Evolutionary conservation across 2,329 filamentous ascomycete genomes (phyloP), one percentile per base, ranked within the genome.

Genomic region (Calonectria crousiana): DNA sequence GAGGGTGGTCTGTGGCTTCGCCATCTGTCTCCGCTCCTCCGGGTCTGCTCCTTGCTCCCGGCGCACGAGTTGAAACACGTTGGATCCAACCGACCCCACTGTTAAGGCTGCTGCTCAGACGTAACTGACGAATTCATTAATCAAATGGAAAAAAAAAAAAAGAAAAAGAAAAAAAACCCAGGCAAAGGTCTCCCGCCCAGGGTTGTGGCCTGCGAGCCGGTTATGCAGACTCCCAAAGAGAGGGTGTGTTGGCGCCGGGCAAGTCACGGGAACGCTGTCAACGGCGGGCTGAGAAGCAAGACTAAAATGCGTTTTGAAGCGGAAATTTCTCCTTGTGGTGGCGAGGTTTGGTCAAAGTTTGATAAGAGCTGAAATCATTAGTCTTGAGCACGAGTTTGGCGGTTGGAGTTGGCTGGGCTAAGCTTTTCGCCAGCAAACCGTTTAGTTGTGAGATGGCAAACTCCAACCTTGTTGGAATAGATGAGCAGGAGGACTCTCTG

Each of bases 1-100:
- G 56, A 41, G 28, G 38, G 56, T 62, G 56, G 56, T 62, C 56
- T 41, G 56, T 62, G 56, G 14, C 23, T 38, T 62, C 56, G 56
- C 36, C 56, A 30, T 10, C 36, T 41, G 41, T 62, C 56, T 62
- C 56, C 56, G 56, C 56, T 62, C 23, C 28, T 30, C 26, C 56
- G 41, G 56, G 36, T 13, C 16, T 4, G 34, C 36, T 60, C 56
- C 56, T 18, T 62, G 56, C 20, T 62, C 56, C 13, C 23, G 1
- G 44, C 44, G 56, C 56, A 30, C 30, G 41, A 62, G 36, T 62
- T 62, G 56, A 62, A 62, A 62, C 56, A 41, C 6, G 56, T 41
- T 41, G 56, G 56, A 28, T 20, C 56, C 13, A 9, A 20, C 38
- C 38, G 8, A 41, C 56, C 36, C 56, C 56, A 62, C 36, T 28